These are phyloP conservation scores for Hylodesmum podocarpum DNA, from an alignment of 306 rosid species.

Conservation along the genomic window DNA sequence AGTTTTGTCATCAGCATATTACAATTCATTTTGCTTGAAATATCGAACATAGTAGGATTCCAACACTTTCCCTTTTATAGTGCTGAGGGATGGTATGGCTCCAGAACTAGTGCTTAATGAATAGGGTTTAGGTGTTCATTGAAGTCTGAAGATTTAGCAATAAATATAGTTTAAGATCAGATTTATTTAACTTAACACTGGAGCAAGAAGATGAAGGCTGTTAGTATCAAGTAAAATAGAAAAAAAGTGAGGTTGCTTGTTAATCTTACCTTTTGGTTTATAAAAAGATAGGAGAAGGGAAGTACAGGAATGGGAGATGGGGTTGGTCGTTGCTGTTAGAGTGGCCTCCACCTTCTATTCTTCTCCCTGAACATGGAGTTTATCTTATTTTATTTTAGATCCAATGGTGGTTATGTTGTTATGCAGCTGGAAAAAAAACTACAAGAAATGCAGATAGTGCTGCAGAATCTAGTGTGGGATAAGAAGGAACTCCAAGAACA, in stretches of 20 bases:
- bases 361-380: neutral
- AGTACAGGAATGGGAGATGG: neutral
- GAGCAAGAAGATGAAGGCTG: neutral
- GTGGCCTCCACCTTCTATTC: neutral
- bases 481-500: constrained; percentile 53
- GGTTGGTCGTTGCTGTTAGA: neutral
- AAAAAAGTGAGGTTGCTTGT: constrained; percentile 6
- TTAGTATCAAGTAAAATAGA: neutral
- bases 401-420: constrained; percentile 8
- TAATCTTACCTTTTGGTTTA: neutral
- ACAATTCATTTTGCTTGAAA: neutral
- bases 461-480: constrained; percentile 58
- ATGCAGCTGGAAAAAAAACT: constrained; percentile 61
- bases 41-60: neutral
- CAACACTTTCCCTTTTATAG: neutral
- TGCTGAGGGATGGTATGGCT: constrained; percentile 12
- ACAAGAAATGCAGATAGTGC: constrained; percentile 47
- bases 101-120: neutral
- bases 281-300: neutral
- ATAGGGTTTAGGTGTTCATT: neutral
- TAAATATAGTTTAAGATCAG: constrained; percentile 1
- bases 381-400: neutral
- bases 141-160: neutral
- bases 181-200: neutral
- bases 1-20: neutral